Evolutionary conservation across 2,329 filamentous ascomycete species (phyloP).

Genomic region (Diaporthe destruens): DNA sequence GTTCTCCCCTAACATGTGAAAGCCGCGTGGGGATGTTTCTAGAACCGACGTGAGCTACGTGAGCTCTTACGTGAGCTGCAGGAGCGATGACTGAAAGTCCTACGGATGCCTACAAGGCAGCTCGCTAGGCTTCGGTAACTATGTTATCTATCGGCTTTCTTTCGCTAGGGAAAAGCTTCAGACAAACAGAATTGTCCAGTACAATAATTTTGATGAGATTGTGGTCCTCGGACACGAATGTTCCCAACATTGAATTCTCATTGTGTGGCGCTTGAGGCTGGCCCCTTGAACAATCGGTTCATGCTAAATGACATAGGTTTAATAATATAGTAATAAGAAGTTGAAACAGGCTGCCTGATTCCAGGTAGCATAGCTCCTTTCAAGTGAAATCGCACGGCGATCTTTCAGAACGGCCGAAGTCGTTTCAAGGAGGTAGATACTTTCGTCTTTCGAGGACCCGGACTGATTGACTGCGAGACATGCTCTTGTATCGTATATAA

Average conservation of each 20-base stretch:
- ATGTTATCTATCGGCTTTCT: background rate
- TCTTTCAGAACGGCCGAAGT: background rate
- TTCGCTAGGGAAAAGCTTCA: background rate
- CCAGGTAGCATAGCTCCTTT: background rate
- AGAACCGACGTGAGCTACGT: background rate
- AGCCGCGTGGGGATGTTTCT: background rate
- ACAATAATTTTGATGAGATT: background rate
- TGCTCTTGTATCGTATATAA: background rate
- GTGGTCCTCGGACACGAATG: background rate
- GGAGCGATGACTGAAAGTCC: background rate
- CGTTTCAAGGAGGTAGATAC: background rate
- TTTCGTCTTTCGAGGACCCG: background rate
- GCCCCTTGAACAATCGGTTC: background rate
- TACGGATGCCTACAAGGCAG: background rate
- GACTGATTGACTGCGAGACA: too few relatives aligned
- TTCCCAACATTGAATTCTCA: background rate
- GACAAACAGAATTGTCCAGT: background rate
- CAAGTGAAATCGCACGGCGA: too few relatives aligned
- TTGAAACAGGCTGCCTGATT: background rate
- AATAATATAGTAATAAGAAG: background rate
- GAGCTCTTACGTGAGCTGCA: background rate
- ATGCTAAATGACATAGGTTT: background rate
- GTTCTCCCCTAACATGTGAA: background rate
- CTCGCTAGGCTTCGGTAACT: background rate
- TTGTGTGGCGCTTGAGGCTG: background rate